Evolutionary conservation across 1,139 yeast genomes (phyloP).

Genomic region (Debaryomyces robertsiae): DNA sequence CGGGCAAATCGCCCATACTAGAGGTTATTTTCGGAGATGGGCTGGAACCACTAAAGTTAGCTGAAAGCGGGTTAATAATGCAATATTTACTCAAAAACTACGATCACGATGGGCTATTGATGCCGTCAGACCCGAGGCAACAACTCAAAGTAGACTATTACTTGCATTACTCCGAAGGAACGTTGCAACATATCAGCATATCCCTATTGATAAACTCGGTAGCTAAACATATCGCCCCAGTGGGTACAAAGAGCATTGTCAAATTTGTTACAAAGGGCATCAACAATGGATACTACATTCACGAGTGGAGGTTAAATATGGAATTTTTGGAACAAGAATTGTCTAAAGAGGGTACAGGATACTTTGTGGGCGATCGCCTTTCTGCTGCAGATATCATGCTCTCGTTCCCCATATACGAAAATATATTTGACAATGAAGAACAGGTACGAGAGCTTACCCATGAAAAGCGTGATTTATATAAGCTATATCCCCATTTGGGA

Average conservation of each 20-base stretch:
- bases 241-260: constrained; percentile 45
- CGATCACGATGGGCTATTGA: constrained; percentile 39
- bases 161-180: constrained; percentile 59
- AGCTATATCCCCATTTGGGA: constrained; percentile 34
- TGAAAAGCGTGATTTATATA: constrained; percentile 34
- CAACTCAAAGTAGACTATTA: constrained; percentile 49
- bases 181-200: constrained; percentile 50
- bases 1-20: constrained; percentile 59
- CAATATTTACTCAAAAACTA: constrained; percentile 45
- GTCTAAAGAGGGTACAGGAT: constrained; percentile 44
- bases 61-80: constrained; percentile 52
- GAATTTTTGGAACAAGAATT: constrained; percentile 44
- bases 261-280: constrained; percentile 43
- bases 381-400: constrained; percentile 63
- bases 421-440: constrained; percentile 43
- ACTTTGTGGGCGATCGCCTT: constrained; percentile 56
- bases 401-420: constrained; percentile 48
- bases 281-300: constrained; percentile 44
- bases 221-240: constrained; percentile 48
- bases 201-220: constrained; percentile 44
- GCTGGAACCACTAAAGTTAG: constrained; percentile 34
- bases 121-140: constrained; percentile 34
- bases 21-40: constrained; percentile 52
- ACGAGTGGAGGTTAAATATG: constrained; percentile 45
- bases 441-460: constrained; percentile 39